Conservation (phyloP, 441 rosid genomes). For the Geranium incanum region DNA sequence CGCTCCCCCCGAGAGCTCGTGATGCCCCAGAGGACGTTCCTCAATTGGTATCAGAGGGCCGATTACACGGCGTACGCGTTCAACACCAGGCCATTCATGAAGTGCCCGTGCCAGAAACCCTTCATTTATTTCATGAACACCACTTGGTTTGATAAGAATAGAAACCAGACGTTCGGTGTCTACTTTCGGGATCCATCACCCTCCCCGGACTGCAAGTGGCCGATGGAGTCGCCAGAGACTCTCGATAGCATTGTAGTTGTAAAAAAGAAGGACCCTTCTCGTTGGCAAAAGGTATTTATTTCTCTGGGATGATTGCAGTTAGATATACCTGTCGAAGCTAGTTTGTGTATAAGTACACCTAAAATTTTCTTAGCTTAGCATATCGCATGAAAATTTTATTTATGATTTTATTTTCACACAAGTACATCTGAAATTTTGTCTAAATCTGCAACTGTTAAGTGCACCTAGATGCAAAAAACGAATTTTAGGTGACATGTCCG, state of each 20-base stretch:
- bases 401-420: too few species aligned
- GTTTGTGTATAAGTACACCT: too few species aligned
- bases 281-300: constrained; percentile 57
- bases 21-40: constrained; percentile 77
- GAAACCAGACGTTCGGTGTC: constrained; percentile 49
- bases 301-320: too few species aligned
- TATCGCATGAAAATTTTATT: too few species aligned
- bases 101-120: constrained; percentile 70
- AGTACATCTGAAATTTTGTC: too few species aligned
- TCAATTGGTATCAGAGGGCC: constrained; percentile 69
- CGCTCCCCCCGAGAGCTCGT: constrained; percentile 85
- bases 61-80: constrained; percentile 75
- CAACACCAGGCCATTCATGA: constrained; percentile 69
- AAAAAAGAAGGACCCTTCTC: constrained; percentile 54
- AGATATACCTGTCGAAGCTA: too few species aligned
- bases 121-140: constrained; percentile 52
- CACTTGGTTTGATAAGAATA: constrained; percentile 39
- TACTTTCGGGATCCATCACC: constrained; percentile 34
- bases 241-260: constrained; percentile 47
- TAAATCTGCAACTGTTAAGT: too few species aligned
- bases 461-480: too few species aligned
- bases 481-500: too few species aligned
- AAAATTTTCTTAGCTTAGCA: too few species aligned
- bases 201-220: constrained; percentile 60
- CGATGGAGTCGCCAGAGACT: constrained; percentile 49